Evolutionary conservation across 371 early-diverging fungal genomes (phyloP).

Genomic region (Umbelopsis sp.): DNA sequence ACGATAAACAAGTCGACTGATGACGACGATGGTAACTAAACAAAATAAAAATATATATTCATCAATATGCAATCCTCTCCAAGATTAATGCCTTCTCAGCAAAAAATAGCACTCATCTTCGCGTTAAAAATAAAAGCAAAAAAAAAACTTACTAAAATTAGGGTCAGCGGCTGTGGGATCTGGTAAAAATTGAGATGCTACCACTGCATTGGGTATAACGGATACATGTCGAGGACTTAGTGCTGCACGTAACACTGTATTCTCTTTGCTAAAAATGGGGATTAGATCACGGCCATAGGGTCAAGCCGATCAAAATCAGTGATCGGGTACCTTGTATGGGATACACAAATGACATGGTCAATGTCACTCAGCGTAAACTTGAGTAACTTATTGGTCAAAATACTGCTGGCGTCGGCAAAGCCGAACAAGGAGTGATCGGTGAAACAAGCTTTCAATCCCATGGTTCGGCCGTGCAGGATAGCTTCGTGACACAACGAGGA

Average conservation of each 20-base stretch:
- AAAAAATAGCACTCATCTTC: not conserved
- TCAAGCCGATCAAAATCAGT: too few relatives aligned
- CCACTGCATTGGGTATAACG: slow-evolving; percentile 99
- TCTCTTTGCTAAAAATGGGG: slow-evolving; percentile 81
- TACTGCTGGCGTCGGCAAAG: slow-evolving; percentile 92
- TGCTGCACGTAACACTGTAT: slow-evolving; percentile 93
- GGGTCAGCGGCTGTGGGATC: slow-evolving; percentile 79
- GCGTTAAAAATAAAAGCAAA: not conserved
- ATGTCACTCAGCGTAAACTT: slow-evolving; percentile 95
- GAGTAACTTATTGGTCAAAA: slow-evolving; percentile 93
- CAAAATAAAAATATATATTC: slow-evolving; percentile 1
- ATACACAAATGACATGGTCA: slow-evolving; percentile 98
- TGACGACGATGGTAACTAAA: slow-evolving; percentile 90
- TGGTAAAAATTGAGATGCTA: slow-evolving; percentile 88
- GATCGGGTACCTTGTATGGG: slow-evolving; percentile 82
- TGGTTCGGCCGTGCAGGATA: slow-evolving; percentile 93
- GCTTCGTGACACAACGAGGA: slow-evolving; percentile 96
- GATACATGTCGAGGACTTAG: slow-evolving; percentile 89
- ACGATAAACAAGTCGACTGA: slow-evolving; percentile 94
- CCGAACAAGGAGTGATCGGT: slow-evolving; percentile 99
- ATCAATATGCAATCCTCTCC: not conserved
- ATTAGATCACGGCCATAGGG: too few relatives aligned
- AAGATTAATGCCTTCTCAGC: too few relatives aligned
- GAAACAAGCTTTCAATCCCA: slow-evolving; percentile 95
- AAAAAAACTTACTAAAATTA: slow-evolving; percentile 67